Evolutionary conservation across 2,329 filamentous ascomycete genomes (phyloP).

Genomic region (Dactylellina cionopaga): DNA sequence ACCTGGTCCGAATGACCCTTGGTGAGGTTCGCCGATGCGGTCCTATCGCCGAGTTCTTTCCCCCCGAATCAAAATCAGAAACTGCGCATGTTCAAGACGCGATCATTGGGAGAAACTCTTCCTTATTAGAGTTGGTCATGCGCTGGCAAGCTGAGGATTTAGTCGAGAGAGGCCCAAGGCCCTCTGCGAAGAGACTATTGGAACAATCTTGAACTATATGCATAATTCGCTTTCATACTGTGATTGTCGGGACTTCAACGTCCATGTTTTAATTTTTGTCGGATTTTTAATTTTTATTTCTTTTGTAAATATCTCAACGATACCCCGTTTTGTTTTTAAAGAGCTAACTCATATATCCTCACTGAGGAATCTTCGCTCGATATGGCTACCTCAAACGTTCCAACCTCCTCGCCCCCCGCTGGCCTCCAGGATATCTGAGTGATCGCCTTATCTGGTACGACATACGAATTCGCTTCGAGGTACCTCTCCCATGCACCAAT

Average conservation of each 20-base stretch:
- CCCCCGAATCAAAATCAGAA: conserved; percentile 62
- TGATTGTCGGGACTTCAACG: conserved; percentile 51
- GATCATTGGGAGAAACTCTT: conserved; percentile 53
- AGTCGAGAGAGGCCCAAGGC: conserved; percentile 75
- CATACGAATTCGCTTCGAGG: conserved; percentile 61
- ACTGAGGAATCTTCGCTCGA: conserved; percentile 56
- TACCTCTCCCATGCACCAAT: conserved; percentile 55
- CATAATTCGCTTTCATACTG: background rate
- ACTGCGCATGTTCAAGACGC: conserved; percentile 36
- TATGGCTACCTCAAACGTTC: conserved; percentile 59
- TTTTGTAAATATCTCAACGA: conserved; percentile 46
- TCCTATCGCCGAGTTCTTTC: conserved; percentile 72
- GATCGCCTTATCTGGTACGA: conserved; percentile 72
- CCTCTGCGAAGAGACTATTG: conserved; percentile 35
- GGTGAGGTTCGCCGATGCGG: conserved; percentile 90
- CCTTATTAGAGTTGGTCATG: conserved; percentile 75
- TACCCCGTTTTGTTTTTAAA: conserved; percentile 24
- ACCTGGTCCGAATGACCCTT: conserved; percentile 94
- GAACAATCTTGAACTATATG: background rate
- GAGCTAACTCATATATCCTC: conserved; percentile 51
- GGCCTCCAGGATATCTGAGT: conserved; percentile 60
- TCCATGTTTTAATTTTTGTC: conserved; percentile 20
- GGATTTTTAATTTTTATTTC: background rate
- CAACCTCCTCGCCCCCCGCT: conserved; percentile 22
- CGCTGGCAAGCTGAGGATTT: conserved; percentile 86